A percentile compares a stretch with the other conserved stretches of the same genome.
Conservation (phyloP, 345 rosid genomes). For the Euphorbia pulcherrima region DNA sequence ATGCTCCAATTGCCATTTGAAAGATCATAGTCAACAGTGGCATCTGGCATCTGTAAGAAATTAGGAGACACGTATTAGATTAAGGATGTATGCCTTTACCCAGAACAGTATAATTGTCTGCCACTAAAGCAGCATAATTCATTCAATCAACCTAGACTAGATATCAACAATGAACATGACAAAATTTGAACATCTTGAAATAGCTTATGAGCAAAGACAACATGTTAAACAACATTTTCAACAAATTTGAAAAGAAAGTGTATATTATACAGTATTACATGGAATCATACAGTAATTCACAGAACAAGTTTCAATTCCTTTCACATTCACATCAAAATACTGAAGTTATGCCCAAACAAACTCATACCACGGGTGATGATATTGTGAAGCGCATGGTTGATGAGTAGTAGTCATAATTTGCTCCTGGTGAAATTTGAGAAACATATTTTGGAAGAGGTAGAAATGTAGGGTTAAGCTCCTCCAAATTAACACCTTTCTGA, state of each 20-base stretch:
- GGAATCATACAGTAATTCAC: not conserved
- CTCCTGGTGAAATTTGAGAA: slow-evolving; percentile 71
- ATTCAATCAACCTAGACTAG: not conserved
- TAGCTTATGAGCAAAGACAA: not conserved
- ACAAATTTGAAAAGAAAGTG: not conserved
- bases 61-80: slow-evolving; percentile 4
- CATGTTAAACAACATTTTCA: not conserved
- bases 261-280: not conserved
- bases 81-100: slow-evolving; percentile 5
- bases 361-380: slow-evolving; percentile 86
- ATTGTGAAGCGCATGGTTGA: slow-evolving; percentile 77
- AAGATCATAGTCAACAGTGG: slow-evolving; percentile 85
- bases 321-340: slow-evolving; percentile 8
- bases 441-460: slow-evolving; percentile 81
- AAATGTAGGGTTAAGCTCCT: slow-evolving; percentile 60
- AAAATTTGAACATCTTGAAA: not conserved
- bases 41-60: slow-evolving; percentile 78
- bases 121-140: slow-evolving; percentile 8
- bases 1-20: slow-evolving; percentile 81
- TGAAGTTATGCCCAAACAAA: not conserved
- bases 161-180: not conserved
- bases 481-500: slow-evolving; percentile 52
- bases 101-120: not conserved
- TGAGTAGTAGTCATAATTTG: slow-evolving; percentile 79
- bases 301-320: not conserved